Evolutionary conservation across 148 eudicot genomes (phyloP).

Genomic region (Rhododendron vialii): DNA sequence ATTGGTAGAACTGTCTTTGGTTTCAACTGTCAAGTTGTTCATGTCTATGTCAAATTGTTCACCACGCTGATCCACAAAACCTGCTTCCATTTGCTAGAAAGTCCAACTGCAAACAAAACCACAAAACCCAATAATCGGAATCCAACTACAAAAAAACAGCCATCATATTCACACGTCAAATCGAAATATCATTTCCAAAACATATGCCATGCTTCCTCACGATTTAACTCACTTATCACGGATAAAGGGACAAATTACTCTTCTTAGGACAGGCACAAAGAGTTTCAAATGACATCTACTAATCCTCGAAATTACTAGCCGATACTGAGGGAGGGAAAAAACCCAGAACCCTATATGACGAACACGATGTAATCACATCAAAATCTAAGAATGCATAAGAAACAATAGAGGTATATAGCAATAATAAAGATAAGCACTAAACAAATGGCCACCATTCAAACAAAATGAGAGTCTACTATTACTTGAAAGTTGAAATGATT

Average conservation of each 20-base stretch:
- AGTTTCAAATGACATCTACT: neutral
- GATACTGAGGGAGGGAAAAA: neutral
- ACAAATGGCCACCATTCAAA: neutral
- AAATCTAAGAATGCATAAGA: neutral
- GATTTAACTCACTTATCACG: neutral
- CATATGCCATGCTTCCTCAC: neutral
- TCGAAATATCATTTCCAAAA: neutral
- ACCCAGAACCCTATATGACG: neutral
- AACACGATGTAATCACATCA: neutral
- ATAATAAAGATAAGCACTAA: neutral
- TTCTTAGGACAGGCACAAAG: neutral
- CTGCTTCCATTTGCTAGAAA: slow-evolving; percentile 15
- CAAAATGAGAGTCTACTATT: neutral
- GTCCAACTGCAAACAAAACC: slow-evolving; percentile 12
- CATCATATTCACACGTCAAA: neutral
- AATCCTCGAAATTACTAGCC: neutral
- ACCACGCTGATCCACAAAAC: slow-evolving; percentile 12
- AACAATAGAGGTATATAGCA: neutral
- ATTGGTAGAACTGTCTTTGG: slow-evolving; percentile 45
- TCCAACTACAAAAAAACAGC: neutral
- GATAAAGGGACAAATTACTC: neutral
- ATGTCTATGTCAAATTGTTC: slow-evolving; percentile 17
- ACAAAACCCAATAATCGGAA: neutral
- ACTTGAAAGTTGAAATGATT: neutral
- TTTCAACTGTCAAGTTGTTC: slow-evolving; percentile 49